phyloP scores from a whole-genome alignment of 192 early-diverging fungal genomes.

The Entomortierella beljakovae region DNA sequence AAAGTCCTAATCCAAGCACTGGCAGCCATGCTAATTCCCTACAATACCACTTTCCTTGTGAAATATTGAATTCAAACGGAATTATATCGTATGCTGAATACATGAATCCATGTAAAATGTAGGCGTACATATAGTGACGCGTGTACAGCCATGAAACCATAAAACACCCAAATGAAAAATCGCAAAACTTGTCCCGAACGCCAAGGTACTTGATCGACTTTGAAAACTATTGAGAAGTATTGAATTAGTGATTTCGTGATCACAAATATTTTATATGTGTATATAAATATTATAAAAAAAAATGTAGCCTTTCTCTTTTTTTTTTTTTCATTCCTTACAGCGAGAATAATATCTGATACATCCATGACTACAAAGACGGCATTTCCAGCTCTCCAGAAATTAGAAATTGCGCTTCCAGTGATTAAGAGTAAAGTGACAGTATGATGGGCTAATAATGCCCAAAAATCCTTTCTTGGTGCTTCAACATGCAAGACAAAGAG shows the following conservation, averaged over 20 bases:
- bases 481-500: conserved; percentile 69
- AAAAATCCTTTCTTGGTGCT: conserved; percentile 68
- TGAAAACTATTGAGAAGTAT: conserved; percentile 58
- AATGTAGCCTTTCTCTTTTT: not conserved
- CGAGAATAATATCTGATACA: conserved; percentile 70
- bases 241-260: not conserved
- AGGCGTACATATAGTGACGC: conserved; percentile 78
- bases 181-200: conserved; percentile 62
- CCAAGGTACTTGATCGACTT: conserved; percentile 83
- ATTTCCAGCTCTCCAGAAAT: conserved; percentile 73
- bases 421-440: conserved; percentile 70
- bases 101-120: conserved; percentile 68
- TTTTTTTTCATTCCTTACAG: conserved; percentile 53
- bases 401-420: conserved; percentile 63
- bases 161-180: conserved; percentile 73
- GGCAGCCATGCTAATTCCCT: conserved; percentile 55
- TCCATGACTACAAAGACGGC: conserved; percentile 75
- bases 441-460: conserved; percentile 68
- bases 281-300: not conserved
- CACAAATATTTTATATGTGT: not conserved
- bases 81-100: conserved; percentile 68
- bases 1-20: conserved; percentile 54
- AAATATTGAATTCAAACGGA: conserved; percentile 58
- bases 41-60: conserved; percentile 62
- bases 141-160: conserved; percentile 81